Evolutionary conservation across 805 yeast species (phyloP), one percentile per base, ranked within the genome.

Genomic region (Teunomyces aglyptinius): DNA sequence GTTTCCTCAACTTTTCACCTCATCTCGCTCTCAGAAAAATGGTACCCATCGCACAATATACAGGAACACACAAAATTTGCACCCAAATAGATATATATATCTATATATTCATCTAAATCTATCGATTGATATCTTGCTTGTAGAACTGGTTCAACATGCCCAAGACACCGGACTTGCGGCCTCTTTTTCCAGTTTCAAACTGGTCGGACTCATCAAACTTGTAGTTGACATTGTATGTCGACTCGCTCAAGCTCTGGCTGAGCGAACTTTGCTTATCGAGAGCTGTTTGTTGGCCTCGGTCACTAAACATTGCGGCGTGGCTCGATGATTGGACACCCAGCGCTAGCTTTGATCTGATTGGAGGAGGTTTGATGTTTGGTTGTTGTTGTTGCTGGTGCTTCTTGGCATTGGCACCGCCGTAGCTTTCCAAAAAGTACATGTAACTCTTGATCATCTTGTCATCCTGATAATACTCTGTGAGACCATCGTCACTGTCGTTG

Each of bases 401-500:
- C 28, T 36, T 36, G 10, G 50, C 51, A 38, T 47, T 53, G 20
- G 55, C 52, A 35, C 57, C 58, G 33, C 59, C 91, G 64, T 90
- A 90, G 55, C 90, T 88, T 58, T 90, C 96, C 56, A 90, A 68
- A 61, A 91, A 91, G 62, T 89, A 84, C 68, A 91, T 71, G 62
- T 89, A 91, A 0, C 96, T 89, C 56, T 89, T 89, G 67, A 89
- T 81, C 97, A 92, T 91, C 61, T 92, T 91, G 51, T 84, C 90
- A 57, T 90, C 94, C 47, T 80, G 81, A 47, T 74, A 73, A 51
- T 77, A 75, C 35, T 61, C 61, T 12, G 35, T 67, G 59, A 52
- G 65, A 47, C 49, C 68, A 46, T 45, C 63, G 16, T 68, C 71
- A 16, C 61, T 53, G 13, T 60, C 61, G 1, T 54, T 63, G 15